A percentile compares a stretch with the other conserved stretches of the same genome.
These are phyloP conservation scores for Barnettozyma populi DNA, from an alignment of 805 yeast species.

Conservation along the genomic window DNA sequence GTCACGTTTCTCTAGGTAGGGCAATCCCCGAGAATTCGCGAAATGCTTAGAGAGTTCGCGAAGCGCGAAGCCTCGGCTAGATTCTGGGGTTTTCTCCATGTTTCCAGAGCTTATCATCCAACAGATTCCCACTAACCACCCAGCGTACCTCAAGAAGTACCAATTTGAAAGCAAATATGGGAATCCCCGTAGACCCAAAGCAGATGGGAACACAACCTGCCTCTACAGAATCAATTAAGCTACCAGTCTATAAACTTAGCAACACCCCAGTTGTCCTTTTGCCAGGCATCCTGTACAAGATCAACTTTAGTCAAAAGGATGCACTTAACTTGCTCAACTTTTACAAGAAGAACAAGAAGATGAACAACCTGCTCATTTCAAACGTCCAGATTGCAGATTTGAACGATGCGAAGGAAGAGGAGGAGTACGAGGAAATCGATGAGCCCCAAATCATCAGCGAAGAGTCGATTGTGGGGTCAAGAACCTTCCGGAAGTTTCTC, in stretches of 20 bases:
- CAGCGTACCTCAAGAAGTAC: not conserved
- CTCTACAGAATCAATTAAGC: conserved; percentile 3
- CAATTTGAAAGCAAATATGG: not conserved
- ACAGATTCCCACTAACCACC: not conserved
- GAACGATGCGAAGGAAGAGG: not conserved
- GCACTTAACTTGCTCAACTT: conserved; percentile 43
- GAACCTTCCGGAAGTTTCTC: conserved; percentile 17
- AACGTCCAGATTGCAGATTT: conserved; percentile 5
- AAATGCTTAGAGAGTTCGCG: too few relatives aligned
- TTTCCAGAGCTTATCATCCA: not conserved
- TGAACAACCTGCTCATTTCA: conserved; percentile 21
- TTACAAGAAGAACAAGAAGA: conserved; percentile 25
- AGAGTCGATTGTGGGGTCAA: conserved; percentile 15
- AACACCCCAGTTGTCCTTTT: conserved; percentile 37
- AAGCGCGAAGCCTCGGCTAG: not conserved
- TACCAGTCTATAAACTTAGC: conserved; percentile 20
- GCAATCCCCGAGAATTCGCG: not conserved
- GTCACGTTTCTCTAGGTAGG: not conserved
- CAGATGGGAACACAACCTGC: not conserved
- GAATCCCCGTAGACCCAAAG: not conserved
- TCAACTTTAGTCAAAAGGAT: conserved; percentile 42
- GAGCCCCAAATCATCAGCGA: conserved; percentile 5
- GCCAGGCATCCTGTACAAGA: conserved; percentile 60
- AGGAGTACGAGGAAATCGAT: not conserved
- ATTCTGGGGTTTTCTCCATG: not conserved